Conservation (phyloP, 2,329 filamentous ascomycete genomes). For the Geoglossum cookeanum region DNA sequence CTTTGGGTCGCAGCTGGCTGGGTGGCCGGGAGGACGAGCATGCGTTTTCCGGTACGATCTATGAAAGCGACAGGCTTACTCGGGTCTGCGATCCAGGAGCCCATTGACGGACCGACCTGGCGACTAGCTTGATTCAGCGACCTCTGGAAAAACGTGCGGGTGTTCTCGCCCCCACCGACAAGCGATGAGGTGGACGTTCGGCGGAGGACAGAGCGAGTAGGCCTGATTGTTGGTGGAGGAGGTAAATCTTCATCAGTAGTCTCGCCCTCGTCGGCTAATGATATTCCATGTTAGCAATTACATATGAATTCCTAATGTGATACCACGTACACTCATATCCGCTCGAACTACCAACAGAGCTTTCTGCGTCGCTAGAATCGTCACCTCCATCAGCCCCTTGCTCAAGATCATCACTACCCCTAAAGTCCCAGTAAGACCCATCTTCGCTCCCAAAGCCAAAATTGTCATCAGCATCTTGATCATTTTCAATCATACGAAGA, state of each 20-base stretch:
- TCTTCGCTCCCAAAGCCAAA: slow-evolving; percentile 23
- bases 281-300: background rate
- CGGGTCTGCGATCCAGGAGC: slow-evolving; percentile 16
- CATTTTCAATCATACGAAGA: slow-evolving; percentile 53
- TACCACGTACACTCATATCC: slow-evolving; percentile 34
- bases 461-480: slow-evolving; percentile 37
- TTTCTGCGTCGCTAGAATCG: slow-evolving; percentile 20
- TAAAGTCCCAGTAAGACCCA: slow-evolving; percentile 44
- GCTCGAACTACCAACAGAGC: slow-evolving; percentile 20
- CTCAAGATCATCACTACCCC: slow-evolving; percentile 25
- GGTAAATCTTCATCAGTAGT: slow-evolving; percentile 40
- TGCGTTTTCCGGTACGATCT: slow-evolving; percentile 21
- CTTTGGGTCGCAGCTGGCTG: slow-evolving; percentile 6
- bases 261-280: slow-evolving; percentile 31
- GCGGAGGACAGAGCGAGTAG: slow-evolving; percentile 30
- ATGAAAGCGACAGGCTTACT: slow-evolving; percentile 23
- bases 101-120: slow-evolving; percentile 15
- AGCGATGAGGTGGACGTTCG: slow-evolving; percentile 26
- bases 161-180: slow-evolving; percentile 19
- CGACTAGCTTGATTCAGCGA: slow-evolving; percentile 8
- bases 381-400: slow-evolving; percentile 9
- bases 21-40: slow-evolving; percentile 24
- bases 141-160: slow-evolving; percentile 12
- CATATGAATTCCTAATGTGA: slow-evolving; percentile 16
- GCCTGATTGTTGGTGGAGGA: slow-evolving; percentile 27